Evolutionary conservation across 345 rosid species (phyloP).

Genomic region (Syzygium aromaticum): DNA sequence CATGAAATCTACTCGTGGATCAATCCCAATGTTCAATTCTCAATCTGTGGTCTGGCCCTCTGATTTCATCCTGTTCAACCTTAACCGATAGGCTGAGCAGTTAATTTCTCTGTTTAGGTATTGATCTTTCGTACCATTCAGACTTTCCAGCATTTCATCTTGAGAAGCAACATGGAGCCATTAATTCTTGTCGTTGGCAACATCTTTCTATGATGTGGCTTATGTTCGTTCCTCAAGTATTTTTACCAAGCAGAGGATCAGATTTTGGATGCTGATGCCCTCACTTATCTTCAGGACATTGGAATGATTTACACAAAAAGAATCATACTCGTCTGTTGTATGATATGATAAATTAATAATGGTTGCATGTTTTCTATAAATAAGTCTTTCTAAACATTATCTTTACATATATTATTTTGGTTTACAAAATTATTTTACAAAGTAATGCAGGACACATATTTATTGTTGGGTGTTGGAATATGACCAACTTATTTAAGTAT

Average conservation of each 20-base stretch:
- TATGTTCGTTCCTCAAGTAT: background rate
- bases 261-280: background rate
- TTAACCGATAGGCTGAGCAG: background rate
- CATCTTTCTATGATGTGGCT: background rate
- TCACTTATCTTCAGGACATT: background rate
- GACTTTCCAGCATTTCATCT: background rate
- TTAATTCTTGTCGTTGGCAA: background rate
- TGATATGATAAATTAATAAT: background rate
- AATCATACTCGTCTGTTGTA: background rate
- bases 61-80: background rate
- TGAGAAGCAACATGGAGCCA: background rate
- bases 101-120: background rate
- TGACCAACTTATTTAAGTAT: background rate
- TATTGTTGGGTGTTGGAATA: background rate
- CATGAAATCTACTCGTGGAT: background rate
- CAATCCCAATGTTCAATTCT: background rate
- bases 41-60: background rate
- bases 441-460: background rate
- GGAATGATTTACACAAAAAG: background rate
- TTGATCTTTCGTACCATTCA: background rate
- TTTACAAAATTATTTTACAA: background rate
- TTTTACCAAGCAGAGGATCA: background rate
- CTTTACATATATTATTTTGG: background rate
- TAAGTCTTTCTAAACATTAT: background rate
- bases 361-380: background rate